Evolutionary conservation across 2,329 filamentous ascomycete genomes (phyloP).

Genomic region (Sclerotinia borealis): DNA sequence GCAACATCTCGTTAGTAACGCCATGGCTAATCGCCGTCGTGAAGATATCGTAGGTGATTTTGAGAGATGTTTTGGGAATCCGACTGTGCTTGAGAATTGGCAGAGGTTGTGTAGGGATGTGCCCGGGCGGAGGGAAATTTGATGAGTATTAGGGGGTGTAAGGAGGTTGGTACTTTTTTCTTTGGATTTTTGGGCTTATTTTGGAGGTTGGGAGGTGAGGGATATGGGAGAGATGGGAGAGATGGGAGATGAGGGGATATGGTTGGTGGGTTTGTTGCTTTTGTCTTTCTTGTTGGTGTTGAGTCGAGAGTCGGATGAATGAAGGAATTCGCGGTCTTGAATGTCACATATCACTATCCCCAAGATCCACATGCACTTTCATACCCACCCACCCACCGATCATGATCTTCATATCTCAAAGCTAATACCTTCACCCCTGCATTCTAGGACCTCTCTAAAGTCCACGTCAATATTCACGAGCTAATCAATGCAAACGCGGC

Average conservation of each 20-base stretch:
- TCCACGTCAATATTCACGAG: neutral
- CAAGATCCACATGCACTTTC: no score
- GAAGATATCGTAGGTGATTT: neutral
- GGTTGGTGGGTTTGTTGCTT: no score
- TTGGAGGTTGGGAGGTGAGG: no score
- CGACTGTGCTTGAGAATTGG: neutral
- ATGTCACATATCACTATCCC: no score
- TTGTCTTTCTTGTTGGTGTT: no score
- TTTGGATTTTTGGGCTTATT: no score
- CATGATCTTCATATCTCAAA: neutral
- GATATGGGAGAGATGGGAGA: no score
- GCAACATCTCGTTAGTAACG: no score
- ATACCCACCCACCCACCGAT: neutral
- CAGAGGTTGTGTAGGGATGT: slow-evolving; percentile 5
- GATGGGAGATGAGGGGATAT: neutral
- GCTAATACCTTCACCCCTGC: neutral
- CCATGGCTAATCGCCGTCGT: neutral
- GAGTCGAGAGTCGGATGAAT: no score
- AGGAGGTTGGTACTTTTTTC: neutral
- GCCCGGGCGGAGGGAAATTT: neutral
- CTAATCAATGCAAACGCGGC: neutral
- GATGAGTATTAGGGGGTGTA: neutral
- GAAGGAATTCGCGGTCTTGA: no score
- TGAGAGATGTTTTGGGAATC: neutral
- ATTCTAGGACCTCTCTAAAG: neutral